Evolutionary conservation across 1,139 yeast species (phyloP).

Genomic region (Yamadazyma membranifaciens): DNA sequence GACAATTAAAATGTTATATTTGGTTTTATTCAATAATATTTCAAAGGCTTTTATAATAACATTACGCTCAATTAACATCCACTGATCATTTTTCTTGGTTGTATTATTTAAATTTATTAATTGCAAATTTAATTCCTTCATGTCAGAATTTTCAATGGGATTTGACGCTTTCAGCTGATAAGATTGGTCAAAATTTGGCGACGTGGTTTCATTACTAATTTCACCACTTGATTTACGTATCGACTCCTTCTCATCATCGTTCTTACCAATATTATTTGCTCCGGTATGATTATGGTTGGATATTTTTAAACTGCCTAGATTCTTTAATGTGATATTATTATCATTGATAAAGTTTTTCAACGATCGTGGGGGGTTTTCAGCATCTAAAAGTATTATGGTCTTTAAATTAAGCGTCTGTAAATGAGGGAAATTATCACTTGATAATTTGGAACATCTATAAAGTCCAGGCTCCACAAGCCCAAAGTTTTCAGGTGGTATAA

Average conservation of each 20-base stretch:
- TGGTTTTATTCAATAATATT: constrained; percentile 57
- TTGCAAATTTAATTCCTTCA: constrained; percentile 15
- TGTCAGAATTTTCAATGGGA: background rate
- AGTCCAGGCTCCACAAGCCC: constrained; percentile 76
- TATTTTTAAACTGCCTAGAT: constrained; percentile 45
- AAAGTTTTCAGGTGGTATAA: constrained; percentile 77
- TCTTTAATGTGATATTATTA: constrained; percentile 43
- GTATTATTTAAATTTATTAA: constrained; percentile 14
- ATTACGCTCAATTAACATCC: constrained; percentile 69
- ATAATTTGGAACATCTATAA: constrained; percentile 56
- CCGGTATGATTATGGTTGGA: constrained; percentile 43
- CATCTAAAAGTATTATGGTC: constrained; percentile 62
- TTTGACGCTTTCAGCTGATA: constrained; percentile 3
- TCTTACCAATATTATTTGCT: constrained; percentile 18
- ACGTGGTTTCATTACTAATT: constrained; percentile 1
- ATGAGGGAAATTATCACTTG: constrained; percentile 61
- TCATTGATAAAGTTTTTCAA: constrained; percentile 46
- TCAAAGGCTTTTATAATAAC: constrained; percentile 58
- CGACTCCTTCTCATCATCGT: constrained; percentile 14
- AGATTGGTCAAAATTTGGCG: constrained; percentile 6
- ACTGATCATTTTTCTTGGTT: constrained; percentile 46
- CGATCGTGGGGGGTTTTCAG: constrained; percentile 66
- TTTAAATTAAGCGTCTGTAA: constrained; percentile 60
- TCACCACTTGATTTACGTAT: background rate
- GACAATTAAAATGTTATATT: constrained; percentile 69